Evolutionary conservation across 2,329 filamentous ascomycete species (phyloP).

Genomic region (Trichoderma lentiforme): DNA sequence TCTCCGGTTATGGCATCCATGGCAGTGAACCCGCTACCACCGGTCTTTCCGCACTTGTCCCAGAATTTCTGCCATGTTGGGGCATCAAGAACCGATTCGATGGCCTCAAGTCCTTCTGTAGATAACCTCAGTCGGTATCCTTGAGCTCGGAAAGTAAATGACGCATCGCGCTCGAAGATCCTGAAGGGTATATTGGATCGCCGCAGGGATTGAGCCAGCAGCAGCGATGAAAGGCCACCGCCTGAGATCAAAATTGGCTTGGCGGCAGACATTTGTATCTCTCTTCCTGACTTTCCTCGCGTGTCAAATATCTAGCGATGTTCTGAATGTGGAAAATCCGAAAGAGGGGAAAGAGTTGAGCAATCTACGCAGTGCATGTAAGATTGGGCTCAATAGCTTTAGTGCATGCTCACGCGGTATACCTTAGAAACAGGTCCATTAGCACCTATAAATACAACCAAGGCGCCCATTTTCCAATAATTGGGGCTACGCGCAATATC

Average conservation of each 20-base stretch:
- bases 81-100: conserved; percentile 54
- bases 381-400: background rate
- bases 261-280: conserved; percentile 20
- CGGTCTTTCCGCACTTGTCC: conserved; percentile 58
- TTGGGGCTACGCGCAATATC: background rate
- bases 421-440: background rate
- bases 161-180: conserved; percentile 55
- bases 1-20: conserved; percentile 55
- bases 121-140: conserved; percentile 61
- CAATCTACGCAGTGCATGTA: no score
- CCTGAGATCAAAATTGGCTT: conserved; percentile 44
- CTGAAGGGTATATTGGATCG: conserved; percentile 45
- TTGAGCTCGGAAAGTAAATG: conserved; percentile 54
- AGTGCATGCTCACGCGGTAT: background rate
- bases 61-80: conserved; percentile 53
- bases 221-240: conserved; percentile 42
- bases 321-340: background rate
- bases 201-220: conserved; percentile 43
- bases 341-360: background rate
- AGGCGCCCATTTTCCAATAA: background rate
- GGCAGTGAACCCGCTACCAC: conserved; percentile 48
- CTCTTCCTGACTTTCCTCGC: no score
- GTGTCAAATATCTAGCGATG: background rate
- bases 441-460: background rate
- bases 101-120: conserved; percentile 54